Percentiles rank a stretch among this genome's conserved stretches.
phyloP scores from a whole-genome alignment of 352 stramenopile genomes.

The Globisporangium parvum region DNA sequence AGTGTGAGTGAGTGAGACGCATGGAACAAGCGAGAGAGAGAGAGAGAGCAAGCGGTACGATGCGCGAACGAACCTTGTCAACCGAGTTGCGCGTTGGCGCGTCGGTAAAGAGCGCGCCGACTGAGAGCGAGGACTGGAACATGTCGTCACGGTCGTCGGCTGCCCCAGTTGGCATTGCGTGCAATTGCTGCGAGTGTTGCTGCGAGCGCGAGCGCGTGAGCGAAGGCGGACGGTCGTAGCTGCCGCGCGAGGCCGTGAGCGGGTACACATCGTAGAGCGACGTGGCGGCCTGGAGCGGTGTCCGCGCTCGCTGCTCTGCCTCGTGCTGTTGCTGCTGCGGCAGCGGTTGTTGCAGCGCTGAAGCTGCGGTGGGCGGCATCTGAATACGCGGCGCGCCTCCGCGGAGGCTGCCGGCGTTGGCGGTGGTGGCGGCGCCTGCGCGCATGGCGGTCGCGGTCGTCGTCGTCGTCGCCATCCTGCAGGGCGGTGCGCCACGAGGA shows the following conservation, averaged over 20 bases:
- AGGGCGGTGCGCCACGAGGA: too few relatives aligned
- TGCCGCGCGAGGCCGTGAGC: not conserved
- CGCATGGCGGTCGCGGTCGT: not conserved
- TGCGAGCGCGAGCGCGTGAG: not conserved
- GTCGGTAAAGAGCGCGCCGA: conserved; percentile 1
- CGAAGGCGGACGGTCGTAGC: not conserved
- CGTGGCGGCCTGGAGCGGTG: too few relatives aligned
- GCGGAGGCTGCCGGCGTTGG: too few relatives aligned
- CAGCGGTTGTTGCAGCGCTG: too few relatives aligned
- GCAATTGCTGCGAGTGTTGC: not conserved
- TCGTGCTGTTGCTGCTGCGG: too few relatives aligned
- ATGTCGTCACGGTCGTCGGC: conserved; percentile 13
- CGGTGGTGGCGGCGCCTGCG: not conserved
- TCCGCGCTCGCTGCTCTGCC: too few relatives aligned
- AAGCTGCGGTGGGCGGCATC: too few relatives aligned
- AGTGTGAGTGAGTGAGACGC: not conserved
- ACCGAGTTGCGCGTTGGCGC: conserved; percentile 1
- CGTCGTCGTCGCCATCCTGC: not conserved
- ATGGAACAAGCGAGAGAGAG: not conserved
- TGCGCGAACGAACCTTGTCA: conserved; percentile 6
- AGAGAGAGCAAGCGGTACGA: not conserved
- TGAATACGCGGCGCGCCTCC: not conserved
- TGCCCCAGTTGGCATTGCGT: not conserved
- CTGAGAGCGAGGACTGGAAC: conserved; percentile 14
- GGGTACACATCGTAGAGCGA: too few relatives aligned